Evolutionary conservation across 2,329 filamentous ascomycete genomes (phyloP), one percentile per base, ranked within the genome.

Genomic region (Lizonia empirigonia): DNA sequence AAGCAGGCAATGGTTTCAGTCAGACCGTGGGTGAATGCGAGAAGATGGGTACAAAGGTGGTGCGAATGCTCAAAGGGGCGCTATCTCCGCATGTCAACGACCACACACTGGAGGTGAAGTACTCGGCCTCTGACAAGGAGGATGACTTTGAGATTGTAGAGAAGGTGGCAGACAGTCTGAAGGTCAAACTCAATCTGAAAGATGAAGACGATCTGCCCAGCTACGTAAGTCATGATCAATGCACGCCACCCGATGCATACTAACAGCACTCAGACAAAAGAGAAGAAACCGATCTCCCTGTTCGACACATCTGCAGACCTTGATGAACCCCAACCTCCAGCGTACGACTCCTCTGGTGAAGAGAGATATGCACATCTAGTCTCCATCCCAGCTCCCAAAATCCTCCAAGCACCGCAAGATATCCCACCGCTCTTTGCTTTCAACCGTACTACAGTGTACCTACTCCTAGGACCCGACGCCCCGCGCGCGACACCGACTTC

Each of bases 41-140:
- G 66, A 84, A 85, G 63, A 82, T 90, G 71, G 84, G 88, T 60
- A 81, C 75, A 56, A 88, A 88, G 65, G 80, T 90, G 1, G 79
- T 91, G 2, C 81, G 88, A 2, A 91, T 91, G 88, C 76, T 91
- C 49, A 89, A 88, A 64, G 87, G 82, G 0, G 84, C 86, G 0
- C 70, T 91, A 16, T 84, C 82, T 2, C 85, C 86, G 0, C 86
- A 90, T 55, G 76, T 89, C 35, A 79, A 74, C 13, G 81, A 89
- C 63, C 89, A 86, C 62, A 78, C 76, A 0, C 73, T 90, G 1
- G 83, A 87, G 61, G 73, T 90, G 53, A 81, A 84, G 45, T 89
- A 88, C 58, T 69, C 64, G 7, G 66, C 60, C 3, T 18, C 16
- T 1, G 50, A 49, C 0, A 51, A 56, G 8, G 65, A 74, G 2